Base-by-base conservation (phyloP, 306 rosid species). In the Macrotyloma uniflorum region DNA sequence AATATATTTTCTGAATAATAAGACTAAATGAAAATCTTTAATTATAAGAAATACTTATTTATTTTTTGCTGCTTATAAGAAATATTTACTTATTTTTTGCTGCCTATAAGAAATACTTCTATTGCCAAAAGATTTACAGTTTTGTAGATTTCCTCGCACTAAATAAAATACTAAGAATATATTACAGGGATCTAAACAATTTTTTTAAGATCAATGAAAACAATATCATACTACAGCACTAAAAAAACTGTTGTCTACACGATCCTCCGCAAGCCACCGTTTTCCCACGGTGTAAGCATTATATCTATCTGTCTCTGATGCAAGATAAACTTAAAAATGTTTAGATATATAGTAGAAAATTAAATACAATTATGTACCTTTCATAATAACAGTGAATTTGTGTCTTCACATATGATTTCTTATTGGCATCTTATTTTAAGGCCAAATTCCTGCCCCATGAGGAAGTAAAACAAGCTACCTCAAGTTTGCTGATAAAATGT, bases 241-340 rank as follows among this genome's bases (percentile, higher is more conserved):
- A 2, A 19, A 53, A 53, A 20, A 8, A 14, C 20, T 38, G 43
- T 38, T 80, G 51, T 47, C 57, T 32, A 20, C 64, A 8, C 2
- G 26, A 33, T 12, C 9, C 77, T 22, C 46, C 4, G 18, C 19
- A 28, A 2, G n/a, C 3, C 22, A 5, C 33, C 20, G 4, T 12
- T 76, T 36, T 24, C 70, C 42, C 62, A 33, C 55, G 6, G 24
- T 15, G 11, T 19, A 40, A 59, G 36, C 24, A 70, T 14, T 51
- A 49, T 59, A 6, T 14, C 53, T 82, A 72, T 64, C 62, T 20
- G 47, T 38, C n/a, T 30, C 35, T 40, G 46, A 67, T 16, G 16
- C 20, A 19, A 75, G 72, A 32, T 59, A 61, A 10, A 59, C 47
- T 55, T 19, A 59, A 20, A 16, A 45, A 72, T 72, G 35, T 57